Evolutionary conservation across 441 rosid genomes (phyloP), one percentile per base, ranked within the genome.

Genomic region (Dalechampia spathulata): DNA sequence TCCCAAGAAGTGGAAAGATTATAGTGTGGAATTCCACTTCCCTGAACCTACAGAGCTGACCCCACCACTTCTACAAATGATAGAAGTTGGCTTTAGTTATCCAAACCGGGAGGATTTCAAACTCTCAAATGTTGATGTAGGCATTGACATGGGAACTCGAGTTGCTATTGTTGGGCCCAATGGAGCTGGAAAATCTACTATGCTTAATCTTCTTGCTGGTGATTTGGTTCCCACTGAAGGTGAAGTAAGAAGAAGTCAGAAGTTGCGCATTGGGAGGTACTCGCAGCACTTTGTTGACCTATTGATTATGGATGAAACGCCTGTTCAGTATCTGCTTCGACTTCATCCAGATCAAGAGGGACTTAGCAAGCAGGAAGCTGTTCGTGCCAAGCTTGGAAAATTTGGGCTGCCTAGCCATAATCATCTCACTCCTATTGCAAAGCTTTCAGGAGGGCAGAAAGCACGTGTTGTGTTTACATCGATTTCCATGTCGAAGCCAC

Each of bases 321-420:
- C 95, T 0, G 96, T 91, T 57, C 88, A 85, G 68, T 90, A 90
- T 73, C 96, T 90, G 69, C 96, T 90, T 21, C 83, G 96, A 10
- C 98, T 87, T 55, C 90, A 88, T 75, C 96, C 98, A 5, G 98
- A 86, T 42, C 96, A 91, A 75, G 86, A 85, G 64, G 98, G 95
- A 37, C 75, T 78, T 25, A 87, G 98, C 72, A 87, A 86, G 69
- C 93, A 82, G 73, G 95, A 88, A 62, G 89, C 98, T 0, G 93
- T 91, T 15, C 84, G 95, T 11, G 98, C 95, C 10, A 90, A 87
- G 74, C 86, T 90, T n/a, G 98, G 98, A 32, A 91, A 88, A 50
- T 91, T 75, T 60, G 98, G 98, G 38, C 86, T 87, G 16, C 89
- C 93, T 26, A 86, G 91, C 76, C 84, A 87, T 72, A 86, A 83